Percentiles rank a stretch among this genome's conserved stretches.
Evolutionary conservation across 345 rosid genomes (phyloP).

Genomic region (Aquilaria malaccensis): DNA sequence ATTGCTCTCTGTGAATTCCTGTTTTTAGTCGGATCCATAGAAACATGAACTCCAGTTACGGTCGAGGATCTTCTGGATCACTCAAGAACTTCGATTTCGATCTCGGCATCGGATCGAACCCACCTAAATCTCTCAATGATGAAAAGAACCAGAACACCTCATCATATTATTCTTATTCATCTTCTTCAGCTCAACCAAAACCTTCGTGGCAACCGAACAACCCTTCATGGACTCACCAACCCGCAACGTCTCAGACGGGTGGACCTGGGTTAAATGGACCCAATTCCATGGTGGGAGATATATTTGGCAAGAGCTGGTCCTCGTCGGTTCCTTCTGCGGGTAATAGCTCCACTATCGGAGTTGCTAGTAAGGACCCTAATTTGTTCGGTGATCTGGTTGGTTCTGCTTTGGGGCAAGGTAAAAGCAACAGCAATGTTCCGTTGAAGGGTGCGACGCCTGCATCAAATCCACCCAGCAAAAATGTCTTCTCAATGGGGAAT

Average conservation of each 20-base stretch:
- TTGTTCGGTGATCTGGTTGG: conserved; percentile 84
- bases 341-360: conserved; percentile 41
- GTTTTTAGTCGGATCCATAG: background rate
- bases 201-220: conserved; percentile 70
- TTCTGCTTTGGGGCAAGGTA: conserved; percentile 78
- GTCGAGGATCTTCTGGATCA: conserved; percentile 53
- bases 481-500: conserved; percentile 73
- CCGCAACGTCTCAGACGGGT: conserved; percentile 42
- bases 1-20: background rate
- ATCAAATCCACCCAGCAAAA: conserved; percentile 27
- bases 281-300: conserved; percentile 84
- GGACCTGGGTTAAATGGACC: conserved; percentile 39
- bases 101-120: conserved; percentile 69
- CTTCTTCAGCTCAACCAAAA: conserved; percentile 47
- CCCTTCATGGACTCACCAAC: conserved; percentile 89
- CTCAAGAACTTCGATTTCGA: conserved; percentile 54
- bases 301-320: conserved; percentile 80
- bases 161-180: conserved; percentile 37
- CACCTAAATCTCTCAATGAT: conserved; percentile 57
- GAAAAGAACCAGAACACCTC: conserved; percentile 53
- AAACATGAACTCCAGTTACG: conserved; percentile 55
- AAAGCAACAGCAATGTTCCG: conserved; percentile 48
- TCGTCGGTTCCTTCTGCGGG: conserved; percentile 39
- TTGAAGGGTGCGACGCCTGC: conserved; percentile 51
- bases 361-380: conserved; percentile 60